A percentile compares a stretch with the other conserved stretches of the same genome.
Conservation (phyloP, 805 yeast species). For the Candida glaebosa region DNA sequence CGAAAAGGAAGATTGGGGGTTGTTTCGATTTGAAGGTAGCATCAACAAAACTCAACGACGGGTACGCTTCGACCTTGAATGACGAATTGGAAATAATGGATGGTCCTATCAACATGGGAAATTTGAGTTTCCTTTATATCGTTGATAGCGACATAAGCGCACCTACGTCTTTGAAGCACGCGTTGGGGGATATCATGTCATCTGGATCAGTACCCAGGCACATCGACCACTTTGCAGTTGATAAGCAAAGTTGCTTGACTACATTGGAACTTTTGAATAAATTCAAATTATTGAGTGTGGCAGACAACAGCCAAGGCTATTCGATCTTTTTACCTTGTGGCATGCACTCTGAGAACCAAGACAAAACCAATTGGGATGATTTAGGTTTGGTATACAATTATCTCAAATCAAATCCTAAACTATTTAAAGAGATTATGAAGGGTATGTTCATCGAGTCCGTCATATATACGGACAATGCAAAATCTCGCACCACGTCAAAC, state of each 20-base stretch:
- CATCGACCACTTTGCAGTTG: constrained; percentile 27
- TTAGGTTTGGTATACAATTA: constrained; percentile 59
- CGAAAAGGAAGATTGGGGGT: constrained; percentile 55
- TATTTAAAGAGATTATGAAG: constrained; percentile 51
- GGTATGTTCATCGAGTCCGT: constrained; percentile 60
- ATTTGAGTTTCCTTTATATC: constrained; percentile 58
- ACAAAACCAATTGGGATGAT: constrained; percentile 48
- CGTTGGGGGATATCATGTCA: constrained; percentile 50
- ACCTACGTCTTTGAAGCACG: constrained; percentile 62
- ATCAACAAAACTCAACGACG: constrained; percentile 12
- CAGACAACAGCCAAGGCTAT: constrained; percentile 59
- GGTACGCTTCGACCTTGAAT: constrained; percentile 42
- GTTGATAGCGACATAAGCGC: constrained; percentile 56
- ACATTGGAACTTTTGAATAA: constrained; percentile 57
- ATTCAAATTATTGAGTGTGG: constrained; percentile 49
- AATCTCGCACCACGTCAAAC: constrained; percentile 13
- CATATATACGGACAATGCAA: constrained; percentile 55
- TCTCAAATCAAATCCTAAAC: constrained; percentile 48
- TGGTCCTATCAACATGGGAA: constrained; percentile 50
- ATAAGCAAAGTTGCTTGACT: constrained; percentile 51
- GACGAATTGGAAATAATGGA: constrained; percentile 48
- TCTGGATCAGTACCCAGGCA: constrained; percentile 26
- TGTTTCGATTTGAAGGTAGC: constrained; percentile 45
- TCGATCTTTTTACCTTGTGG: constrained; percentile 78
- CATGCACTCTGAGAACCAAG: constrained; percentile 9